Percentiles rank a stretch among this genome's conserved stretches.
phyloP scores from a whole-genome alignment of 495 filamentous ascomycete genomes.

The Penicillium robsamsonii region DNA sequence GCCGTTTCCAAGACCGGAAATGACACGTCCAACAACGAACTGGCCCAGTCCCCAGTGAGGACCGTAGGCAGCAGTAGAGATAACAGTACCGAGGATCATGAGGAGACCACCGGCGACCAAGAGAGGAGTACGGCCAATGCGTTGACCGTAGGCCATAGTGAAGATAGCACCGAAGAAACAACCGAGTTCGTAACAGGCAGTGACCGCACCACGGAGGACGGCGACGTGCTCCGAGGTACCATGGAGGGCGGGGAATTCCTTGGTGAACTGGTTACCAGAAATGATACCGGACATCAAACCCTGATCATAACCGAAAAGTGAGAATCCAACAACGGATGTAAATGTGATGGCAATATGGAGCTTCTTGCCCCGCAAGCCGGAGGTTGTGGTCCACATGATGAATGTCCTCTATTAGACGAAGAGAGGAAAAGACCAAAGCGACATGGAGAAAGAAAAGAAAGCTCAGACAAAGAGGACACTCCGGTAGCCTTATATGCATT shows the following conservation, averaged over 20 bases:
- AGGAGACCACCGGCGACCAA: constrained; percentile 62
- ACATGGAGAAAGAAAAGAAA: constrained; percentile 3
- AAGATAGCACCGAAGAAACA: constrained; percentile 75
- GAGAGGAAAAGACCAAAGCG: constrained; percentile 3
- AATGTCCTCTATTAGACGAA: not conserved
- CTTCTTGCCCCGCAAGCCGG: constrained; percentile 35
- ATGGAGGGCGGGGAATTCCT: constrained; percentile 61
- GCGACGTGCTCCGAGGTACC: constrained; percentile 46
- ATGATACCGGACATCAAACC: constrained; percentile 79
- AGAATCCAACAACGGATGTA: constrained; percentile 58
- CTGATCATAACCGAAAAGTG: constrained; percentile 73
- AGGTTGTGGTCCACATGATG: constrained; percentile 41
- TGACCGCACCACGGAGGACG: constrained; percentile 74
- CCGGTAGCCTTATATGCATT: constrained; percentile 5
- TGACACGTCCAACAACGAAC: constrained; percentile 68
- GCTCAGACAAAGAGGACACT: not conserved
- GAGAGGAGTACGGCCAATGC: constrained; percentile 61
- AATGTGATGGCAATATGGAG: constrained; percentile 40
- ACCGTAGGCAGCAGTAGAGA: constrained; percentile 58
- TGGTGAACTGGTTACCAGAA: constrained; percentile 63
- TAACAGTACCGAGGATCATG: constrained; percentile 73
- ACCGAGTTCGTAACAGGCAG: constrained; percentile 76
- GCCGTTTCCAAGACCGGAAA: constrained; percentile 73
- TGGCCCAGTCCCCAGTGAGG: constrained; percentile 52
- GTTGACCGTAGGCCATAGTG: constrained; percentile 64